Conservation (phyloP, 2,329 filamentous ascomycete species). For the Teratosphaeria pseudoeucalypti region DNA sequence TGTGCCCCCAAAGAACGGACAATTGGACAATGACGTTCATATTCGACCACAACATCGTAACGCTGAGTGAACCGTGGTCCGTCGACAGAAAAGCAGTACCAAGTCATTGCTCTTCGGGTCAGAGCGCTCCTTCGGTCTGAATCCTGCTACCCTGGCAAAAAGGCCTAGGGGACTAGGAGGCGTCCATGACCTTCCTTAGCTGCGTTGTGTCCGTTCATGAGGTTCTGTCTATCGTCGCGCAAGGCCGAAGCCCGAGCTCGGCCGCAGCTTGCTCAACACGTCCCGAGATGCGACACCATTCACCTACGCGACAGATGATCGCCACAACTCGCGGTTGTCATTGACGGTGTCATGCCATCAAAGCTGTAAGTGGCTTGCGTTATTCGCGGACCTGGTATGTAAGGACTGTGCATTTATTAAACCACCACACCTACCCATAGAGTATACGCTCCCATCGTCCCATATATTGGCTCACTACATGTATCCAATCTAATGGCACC, state of each 20-base stretch:
- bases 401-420: not conserved
- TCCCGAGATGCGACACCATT: not conserved
- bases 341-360: not conserved
- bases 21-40: too few relatives aligned
- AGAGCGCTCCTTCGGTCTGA: too few relatives aligned
- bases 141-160: too few relatives aligned
- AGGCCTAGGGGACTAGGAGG: too few relatives aligned
- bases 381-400: not conserved
- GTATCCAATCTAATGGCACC: constrained; percentile 1
- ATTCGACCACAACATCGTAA: too few relatives aligned
- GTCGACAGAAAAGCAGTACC: too few relatives aligned
- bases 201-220: too few relatives aligned
- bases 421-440: not conserved
- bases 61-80: too few relatives aligned
- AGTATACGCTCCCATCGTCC: not conserved
- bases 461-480: not conserved
- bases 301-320: not conserved
- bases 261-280: not conserved
- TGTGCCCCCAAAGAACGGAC: too few relatives aligned
- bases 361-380: not conserved
- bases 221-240: too few relatives aligned
- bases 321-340: not conserved
- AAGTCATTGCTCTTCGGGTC: too few relatives aligned
- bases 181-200: too few relatives aligned
- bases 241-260: not conserved